Evolutionary conservation across 352 stramenopile genomes (phyloP).

Genomic region (Globisporangium rhizosaccharum): DNA sequence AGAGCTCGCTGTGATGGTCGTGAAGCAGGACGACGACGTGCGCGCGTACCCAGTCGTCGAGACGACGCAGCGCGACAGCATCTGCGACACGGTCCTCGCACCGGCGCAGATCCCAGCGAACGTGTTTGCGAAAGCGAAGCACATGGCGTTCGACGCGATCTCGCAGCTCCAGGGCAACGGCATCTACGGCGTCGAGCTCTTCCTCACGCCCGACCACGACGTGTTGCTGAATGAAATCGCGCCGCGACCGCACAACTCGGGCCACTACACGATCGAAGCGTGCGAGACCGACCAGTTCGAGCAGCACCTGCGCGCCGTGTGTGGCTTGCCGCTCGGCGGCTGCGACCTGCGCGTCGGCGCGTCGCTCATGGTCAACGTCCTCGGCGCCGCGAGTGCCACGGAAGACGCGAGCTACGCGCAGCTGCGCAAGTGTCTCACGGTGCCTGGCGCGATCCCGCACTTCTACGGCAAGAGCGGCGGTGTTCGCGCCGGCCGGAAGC

Average conservation of each 20-base stretch:
- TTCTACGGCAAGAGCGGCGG: constrained; percentile 94
- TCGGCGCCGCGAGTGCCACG: constrained; percentile 53
- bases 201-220: constrained; percentile 81
- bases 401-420: constrained; percentile 83
- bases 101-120: constrained; percentile 68
- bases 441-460: constrained; percentile 90
- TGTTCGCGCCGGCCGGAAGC: constrained; percentile 91
- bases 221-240: constrained; percentile 98
- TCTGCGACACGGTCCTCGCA: constrained; percentile 95
- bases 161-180: constrained; percentile 77
- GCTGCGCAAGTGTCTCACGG: constrained; percentile 48
- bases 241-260: constrained; percentile 97
- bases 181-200: constrained; percentile 98
- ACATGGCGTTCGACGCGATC: constrained; percentile 69
- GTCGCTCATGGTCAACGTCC: constrained; percentile 90
- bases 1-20: constrained; percentile 97
- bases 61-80: constrained; percentile 95
- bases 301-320: constrained; percentile 95
- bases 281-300: constrained; percentile 98
- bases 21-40: constrained; percentile 72
- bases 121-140: constrained; percentile 36
- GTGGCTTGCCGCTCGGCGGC: constrained; percentile 91
- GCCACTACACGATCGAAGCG: constrained; percentile 99
- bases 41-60: constrained; percentile 95
- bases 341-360: constrained; percentile 90